Evolutionary conservation across 169 alveolate species (phyloP), one percentile per base, ranked within the genome.

Genomic region (Plasmodium inui): DNA sequence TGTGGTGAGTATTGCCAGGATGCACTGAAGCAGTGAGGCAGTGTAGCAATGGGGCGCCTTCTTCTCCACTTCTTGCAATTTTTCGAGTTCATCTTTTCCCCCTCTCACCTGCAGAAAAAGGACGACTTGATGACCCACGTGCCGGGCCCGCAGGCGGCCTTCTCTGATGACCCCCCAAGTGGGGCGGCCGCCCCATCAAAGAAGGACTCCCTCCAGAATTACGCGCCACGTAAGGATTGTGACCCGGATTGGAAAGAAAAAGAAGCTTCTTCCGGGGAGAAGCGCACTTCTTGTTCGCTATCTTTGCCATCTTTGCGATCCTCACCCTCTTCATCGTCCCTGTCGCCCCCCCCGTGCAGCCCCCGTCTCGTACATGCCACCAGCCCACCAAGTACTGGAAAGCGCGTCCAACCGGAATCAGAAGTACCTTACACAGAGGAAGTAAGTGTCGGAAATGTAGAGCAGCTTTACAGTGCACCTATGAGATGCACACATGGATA

Each of bases 351-450:
- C 61, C n/a, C 19, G 17, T 85, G 32, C 19, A 85, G 93, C 73
- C 7, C 79, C 93, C 19, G 61, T 30, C 61, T 50, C 93, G 9
- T 70, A 73, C 55, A 19, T 76, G 78, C 78, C 79, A 12, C 80
- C 93, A 34, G 26, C 84, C 10, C 82, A 73, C 12, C 72, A 85
- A 74, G 67, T 30, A n/a, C 9, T 76, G 50, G 93, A 85, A 34
- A 74, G 41, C 28, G 1, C 84, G 57, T 1, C 41, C 19, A 53
- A 14, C 57, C 79, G 84, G 10, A 85, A 74, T 19, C 84, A 76
- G 32, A 85, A 85, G 44, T 74, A 85, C 19, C 57, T 85, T 0
- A 85, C 93, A 6, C 93, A 85, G 53, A 50, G 93, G 34, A 85
- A 85, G 93, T 85, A 85, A 17, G 74, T 14, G 61, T 3, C 34